Evolutionary conservation across 1,284 basidiomycete genomes (phyloP).

Genomic region (Uromyces viciae-fabae): DNA sequence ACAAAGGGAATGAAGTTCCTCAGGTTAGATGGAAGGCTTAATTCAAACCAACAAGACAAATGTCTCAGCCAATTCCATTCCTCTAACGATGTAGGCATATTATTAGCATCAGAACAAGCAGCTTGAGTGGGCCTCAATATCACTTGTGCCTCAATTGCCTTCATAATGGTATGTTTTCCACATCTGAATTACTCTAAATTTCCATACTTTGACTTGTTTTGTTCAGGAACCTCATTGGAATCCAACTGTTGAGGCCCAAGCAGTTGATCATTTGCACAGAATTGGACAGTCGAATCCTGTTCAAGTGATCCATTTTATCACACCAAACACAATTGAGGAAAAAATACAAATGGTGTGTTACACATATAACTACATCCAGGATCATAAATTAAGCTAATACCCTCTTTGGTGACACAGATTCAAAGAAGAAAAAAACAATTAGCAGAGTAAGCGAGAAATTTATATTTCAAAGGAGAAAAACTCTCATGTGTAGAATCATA

Average conservation of each 20-base stretch:
- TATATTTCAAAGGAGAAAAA: no score
- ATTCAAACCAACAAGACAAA: background rate
- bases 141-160: conserved; percentile 1
- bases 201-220: background rate
- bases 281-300: conserved; percentile 50
- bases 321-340: conserved; percentile 18
- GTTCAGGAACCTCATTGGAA: conserved; percentile 53
- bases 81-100: no score
- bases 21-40: background rate
- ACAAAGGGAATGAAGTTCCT: background rate
- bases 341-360: background rate
- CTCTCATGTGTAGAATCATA: no score
- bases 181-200: background rate
- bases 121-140: conserved; percentile 5
- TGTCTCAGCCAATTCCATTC: background rate
- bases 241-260: conserved; percentile 53
- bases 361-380: no score
- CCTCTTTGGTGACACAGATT: no score
- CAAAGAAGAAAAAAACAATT: conserved; percentile 11
- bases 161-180: background rate
- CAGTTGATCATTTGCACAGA: conserved; percentile 53
- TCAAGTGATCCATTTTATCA: conserved; percentile 16
- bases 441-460: background rate
- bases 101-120: background rate
- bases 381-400: no score